Evolutionary conservation across 495 filamentous ascomycete genomes (phyloP), one percentile per base, ranked within the genome.

Genomic region (Staphylotrichum longicolle): DNA sequence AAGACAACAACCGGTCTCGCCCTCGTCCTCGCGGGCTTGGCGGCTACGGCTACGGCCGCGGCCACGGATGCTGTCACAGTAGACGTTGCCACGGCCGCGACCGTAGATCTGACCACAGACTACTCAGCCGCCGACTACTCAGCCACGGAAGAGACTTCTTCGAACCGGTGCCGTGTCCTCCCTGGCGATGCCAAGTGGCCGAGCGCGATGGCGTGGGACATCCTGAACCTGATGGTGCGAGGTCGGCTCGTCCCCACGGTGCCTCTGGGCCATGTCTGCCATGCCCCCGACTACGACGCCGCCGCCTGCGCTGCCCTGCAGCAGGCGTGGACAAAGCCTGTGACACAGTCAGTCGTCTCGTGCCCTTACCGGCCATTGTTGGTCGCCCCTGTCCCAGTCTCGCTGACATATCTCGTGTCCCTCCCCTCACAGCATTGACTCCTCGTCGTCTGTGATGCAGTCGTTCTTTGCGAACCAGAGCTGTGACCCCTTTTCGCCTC

Each of bases 261-360:
- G 2, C 82, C 81, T 10, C 52, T 80, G 30, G 81, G 72, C 6
- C 68, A 72, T 0, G 64, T 76, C 3, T 83, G 81, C 61, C 82
- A 81, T 32, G 49, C 68, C 20, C 52, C 60, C 2, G 35, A 39
- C n/a, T 72, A 63, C 57, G 44, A 70, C 35, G 45, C 51, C 15
- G 59, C 35, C 0, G 39, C 30, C 0, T 70, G 68, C 54, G 44
- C 32, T 14, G 14, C 50, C n/a, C 37, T 70, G 33, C 62, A 57
- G 6, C 39, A 52, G 5, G 41, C 20, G 2, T 66, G 48, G 11
- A 32, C 49, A 7, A 4, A 30, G 9, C 57, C 57, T 15, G 12
- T 41, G 27, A 59, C 57, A 35, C 47, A 59, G 47, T 59, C 4
- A 8, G 52, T 52, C n/a, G 30, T 49, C 9, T 8, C 20, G 37